These are phyloP conservation scores for Papilionanthe hybrid DNA, from an alignment of 116 monocot species.

Conservation along the genomic window DNA sequence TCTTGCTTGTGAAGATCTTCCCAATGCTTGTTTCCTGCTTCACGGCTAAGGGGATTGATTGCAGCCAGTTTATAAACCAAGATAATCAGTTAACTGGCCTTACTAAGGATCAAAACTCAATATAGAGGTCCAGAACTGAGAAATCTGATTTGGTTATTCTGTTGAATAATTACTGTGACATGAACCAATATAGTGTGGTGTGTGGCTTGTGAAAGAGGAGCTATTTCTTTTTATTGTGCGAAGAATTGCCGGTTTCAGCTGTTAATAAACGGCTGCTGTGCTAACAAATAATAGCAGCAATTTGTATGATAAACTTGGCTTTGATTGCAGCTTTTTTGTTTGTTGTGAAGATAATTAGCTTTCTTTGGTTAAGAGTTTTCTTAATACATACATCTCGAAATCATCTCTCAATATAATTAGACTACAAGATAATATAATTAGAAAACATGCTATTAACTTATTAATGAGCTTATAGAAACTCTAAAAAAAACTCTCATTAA, in stretches of 20 bases:
- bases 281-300: conserved; percentile 3
- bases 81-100: neutral
- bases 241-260: neutral
- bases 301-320: neutral
- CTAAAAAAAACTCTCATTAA: too few species aligned
- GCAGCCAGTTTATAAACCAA: conserved; percentile 27
- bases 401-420: too few species aligned
- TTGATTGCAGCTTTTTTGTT: too few species aligned
- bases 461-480: too few species aligned
- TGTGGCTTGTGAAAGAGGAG: too few species aligned
- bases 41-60: conserved; percentile 44
- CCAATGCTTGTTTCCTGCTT: conserved; percentile 58
- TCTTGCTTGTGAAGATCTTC: conserved; percentile 67
- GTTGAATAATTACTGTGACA: neutral
- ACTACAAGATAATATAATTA: too few species aligned
- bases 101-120: neutral
- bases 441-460: too few species aligned
- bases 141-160: neutral
- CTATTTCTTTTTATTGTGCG: too few species aligned
- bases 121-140: neutral
- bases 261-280: conserved; percentile 1
- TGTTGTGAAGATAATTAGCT: too few species aligned
- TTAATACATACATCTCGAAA: too few species aligned
- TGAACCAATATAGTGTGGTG: neutral
- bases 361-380: too few species aligned